A percentile compares a stretch with the other conserved stretches of the same genome.
phyloP scores from a whole-genome alignment of 495 filamentous ascomycete species.

The Viridothelium virens region DNA sequence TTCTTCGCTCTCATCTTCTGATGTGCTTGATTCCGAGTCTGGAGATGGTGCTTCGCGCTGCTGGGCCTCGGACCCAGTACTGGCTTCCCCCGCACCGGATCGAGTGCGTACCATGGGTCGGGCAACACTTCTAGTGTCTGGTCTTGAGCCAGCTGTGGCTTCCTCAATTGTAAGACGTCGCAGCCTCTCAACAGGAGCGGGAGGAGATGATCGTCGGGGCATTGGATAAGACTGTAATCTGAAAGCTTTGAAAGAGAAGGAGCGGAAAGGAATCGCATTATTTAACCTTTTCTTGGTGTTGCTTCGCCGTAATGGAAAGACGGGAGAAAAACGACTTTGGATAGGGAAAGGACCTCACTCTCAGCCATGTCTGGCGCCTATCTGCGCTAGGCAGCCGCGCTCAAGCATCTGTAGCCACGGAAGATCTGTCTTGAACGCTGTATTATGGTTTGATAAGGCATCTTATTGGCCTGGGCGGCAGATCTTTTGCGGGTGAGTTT shows the following conservation, averaged over 20 bases:
- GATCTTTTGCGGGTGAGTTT: neutral
- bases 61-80: neutral
- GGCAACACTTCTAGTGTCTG: neutral
- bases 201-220: neutral
- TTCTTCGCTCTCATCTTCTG: conserved; percentile 8
- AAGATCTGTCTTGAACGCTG: neutral
- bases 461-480: conserved; percentile 3
- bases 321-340: neutral
- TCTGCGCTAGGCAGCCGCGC: conserved; percentile 8
- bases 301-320: conserved; percentile 4
- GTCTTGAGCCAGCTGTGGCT: neutral
- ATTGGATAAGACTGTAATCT: neutral
- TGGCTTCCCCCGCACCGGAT: neutral
- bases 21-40: neutral
- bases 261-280: neutral
- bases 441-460: neutral
- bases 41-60: neutral
- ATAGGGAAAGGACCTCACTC: neutral
- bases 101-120: conserved; percentile 9
- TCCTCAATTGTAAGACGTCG: neutral
- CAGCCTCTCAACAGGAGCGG: neutral
- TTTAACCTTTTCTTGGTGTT: conserved; percentile 1
- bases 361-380: conserved; percentile 2
- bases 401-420: neutral
- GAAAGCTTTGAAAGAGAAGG: neutral